Conservation (phyloP, 352 stramenopile genomes). For the Phytophthora pseudosyringae region DNA sequence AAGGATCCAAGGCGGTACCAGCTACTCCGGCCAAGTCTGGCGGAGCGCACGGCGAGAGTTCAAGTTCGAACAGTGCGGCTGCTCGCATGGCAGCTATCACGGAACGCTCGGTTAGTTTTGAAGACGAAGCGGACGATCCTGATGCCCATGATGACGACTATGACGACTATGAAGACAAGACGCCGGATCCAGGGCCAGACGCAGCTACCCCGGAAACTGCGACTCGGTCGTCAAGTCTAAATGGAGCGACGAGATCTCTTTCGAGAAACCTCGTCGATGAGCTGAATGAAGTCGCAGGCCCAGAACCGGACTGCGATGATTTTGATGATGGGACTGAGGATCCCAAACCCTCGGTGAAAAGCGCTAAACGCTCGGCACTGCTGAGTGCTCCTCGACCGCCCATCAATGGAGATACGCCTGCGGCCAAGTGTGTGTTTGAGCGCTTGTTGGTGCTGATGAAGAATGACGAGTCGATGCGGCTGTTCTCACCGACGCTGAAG, state of each 20-base stretch:
- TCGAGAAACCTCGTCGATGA: not conserved
- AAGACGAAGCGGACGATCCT: not conserved
- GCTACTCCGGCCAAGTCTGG: not conserved
- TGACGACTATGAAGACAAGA: not conserved
- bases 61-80: not conserved
- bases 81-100: not conserved
- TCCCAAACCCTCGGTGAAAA: not conserved
- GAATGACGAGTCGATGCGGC: not conserved
- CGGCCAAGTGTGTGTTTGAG: not conserved
- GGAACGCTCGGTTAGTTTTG: not conserved
- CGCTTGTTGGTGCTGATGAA: not conserved
- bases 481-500: not conserved
- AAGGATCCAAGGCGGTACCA: not conserved
- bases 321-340: not conserved
- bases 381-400: not conserved
- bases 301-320: not conserved
- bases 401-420: not conserved
- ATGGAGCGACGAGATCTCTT: not conserved
- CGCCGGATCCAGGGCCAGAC: not conserved
- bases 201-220: not conserved
- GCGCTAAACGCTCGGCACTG: not conserved
- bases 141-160: not conserved
- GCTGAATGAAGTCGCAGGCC: not conserved
- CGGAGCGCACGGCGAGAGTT: not conserved
- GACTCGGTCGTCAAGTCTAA: not conserved